Conservation (phyloP, 2,329 filamentous ascomycete genomes). For the Fonsecaea pugnacius region DNA sequence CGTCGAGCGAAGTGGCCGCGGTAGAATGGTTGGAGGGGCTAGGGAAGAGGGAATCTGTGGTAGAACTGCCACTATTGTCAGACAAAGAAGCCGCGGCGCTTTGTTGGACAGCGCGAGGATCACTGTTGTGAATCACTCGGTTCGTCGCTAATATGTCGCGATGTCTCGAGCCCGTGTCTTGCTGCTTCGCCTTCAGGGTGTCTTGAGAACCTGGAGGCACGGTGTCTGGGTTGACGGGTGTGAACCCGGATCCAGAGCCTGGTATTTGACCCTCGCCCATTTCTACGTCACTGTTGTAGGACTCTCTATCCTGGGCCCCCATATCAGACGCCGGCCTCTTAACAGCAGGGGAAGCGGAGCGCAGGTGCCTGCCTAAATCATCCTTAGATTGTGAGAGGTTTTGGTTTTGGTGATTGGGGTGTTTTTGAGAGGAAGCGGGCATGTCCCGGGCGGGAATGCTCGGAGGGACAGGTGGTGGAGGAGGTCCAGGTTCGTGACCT, state of each 20-base stretch:
- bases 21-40: constrained; percentile 48
- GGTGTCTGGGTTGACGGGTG: constrained; percentile 22
- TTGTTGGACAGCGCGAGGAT: constrained; percentile 46
- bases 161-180: constrained; percentile 32
- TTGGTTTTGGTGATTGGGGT: constrained; percentile 30
- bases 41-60: constrained; percentile 45
- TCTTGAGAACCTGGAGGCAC: constrained; percentile 19
- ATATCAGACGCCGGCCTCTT: constrained; percentile 61
- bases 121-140: constrained; percentile 39
- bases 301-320: constrained; percentile 48
- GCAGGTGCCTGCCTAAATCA: constrained; percentile 38
- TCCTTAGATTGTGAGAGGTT: constrained; percentile 37
- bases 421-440: constrained; percentile 40
- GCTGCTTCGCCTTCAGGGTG: constrained; percentile 33
- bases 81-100: constrained; percentile 33
- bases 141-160: constrained; percentile 26
- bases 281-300: constrained; percentile 42
- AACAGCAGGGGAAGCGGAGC: constrained; percentile 57
- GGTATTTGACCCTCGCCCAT: constrained; percentile 35
- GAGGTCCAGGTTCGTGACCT: constrained; percentile 25
- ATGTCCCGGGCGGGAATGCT: constrained; percentile 40
- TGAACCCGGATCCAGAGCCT: constrained; percentile 14
- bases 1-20: constrained; percentile 39
- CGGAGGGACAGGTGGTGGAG: constrained; percentile 39
- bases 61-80: constrained; percentile 41